Evolutionary conservation across 805 yeast species (phyloP).

Genomic region (Lachancea lanzarotensis): DNA sequence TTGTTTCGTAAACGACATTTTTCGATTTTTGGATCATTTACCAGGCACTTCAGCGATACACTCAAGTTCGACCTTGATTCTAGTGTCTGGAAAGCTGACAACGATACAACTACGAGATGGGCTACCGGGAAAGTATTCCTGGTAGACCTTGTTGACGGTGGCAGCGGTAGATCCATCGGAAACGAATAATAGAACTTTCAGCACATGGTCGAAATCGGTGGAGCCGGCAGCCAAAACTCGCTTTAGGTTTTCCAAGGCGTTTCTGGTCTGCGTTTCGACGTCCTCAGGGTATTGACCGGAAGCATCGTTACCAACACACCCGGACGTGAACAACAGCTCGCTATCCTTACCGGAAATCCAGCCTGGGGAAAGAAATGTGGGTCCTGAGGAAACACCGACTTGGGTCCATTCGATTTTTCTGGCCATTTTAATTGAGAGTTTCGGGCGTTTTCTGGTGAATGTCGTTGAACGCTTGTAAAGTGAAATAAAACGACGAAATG

Average conservation of each 20-base stretch:
- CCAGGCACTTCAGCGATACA: too few species aligned
- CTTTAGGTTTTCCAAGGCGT: constrained; percentile 39
- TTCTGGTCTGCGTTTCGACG: constrained; percentile 40
- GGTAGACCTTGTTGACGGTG: constrained; percentile 41
- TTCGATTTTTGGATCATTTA: too few species aligned
- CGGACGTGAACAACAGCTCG: constrained; percentile 45
- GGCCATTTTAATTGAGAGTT: not conserved
- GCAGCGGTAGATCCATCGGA: constrained; percentile 38
- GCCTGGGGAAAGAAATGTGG: too few species aligned
- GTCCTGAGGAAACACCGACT: too few species aligned
- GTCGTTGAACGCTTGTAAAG: too few species aligned
- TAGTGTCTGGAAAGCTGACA: constrained; percentile 24
- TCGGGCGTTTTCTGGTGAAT: not conserved
- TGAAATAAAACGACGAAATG: too few species aligned
- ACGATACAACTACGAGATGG: constrained; percentile 52
- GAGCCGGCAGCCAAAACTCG: constrained; percentile 40
- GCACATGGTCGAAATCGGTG: constrained; percentile 39
- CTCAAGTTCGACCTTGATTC: not conserved
- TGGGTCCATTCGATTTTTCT: too few species aligned
- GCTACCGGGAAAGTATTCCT: constrained; percentile 38
- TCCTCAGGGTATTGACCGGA: constrained; percentile 39
- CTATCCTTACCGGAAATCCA: constrained; percentile 17
- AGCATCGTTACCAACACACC: constrained; percentile 39
- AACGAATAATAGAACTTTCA: constrained; percentile 47
- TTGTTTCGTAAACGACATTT: too few species aligned